phyloP scores from a whole-genome alignment of 139 green algal genomes.

The Ettlia oleoabundans region DNA sequence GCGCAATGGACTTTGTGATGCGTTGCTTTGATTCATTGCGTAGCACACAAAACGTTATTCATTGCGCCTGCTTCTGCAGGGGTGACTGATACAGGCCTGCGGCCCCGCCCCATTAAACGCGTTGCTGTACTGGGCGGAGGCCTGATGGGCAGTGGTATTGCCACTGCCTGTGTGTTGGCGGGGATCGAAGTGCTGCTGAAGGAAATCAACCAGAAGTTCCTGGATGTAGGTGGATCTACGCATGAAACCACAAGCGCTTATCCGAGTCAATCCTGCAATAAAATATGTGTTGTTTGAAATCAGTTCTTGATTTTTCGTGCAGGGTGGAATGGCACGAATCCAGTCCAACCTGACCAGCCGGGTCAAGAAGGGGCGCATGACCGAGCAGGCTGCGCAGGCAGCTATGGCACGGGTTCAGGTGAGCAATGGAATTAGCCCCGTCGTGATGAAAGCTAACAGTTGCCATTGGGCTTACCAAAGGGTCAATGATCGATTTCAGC shows the following conservation, averaged over 20 bases:
- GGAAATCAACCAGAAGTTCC: constrained; percentile 97
- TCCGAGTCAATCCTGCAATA: not conserved
- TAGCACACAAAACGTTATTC: not conserved
- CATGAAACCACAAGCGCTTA: too few relatives aligned
- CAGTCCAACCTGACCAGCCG: constrained; percentile 84
- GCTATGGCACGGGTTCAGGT: constrained; percentile 69
- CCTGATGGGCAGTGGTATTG: constrained; percentile 98
- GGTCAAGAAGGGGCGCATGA: constrained; percentile 95
- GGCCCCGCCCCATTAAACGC: constrained; percentile 73
- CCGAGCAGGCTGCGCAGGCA: constrained; percentile 56
- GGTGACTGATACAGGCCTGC: constrained; percentile 88
- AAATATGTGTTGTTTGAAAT: too few relatives aligned
- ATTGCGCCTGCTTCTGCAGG: constrained; percentile 53
- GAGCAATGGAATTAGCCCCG: not conserved
- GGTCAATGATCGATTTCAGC: too few relatives aligned
- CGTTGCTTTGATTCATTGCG: too few relatives aligned
- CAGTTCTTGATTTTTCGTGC: too few relatives aligned
- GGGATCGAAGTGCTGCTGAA: constrained; percentile 92
- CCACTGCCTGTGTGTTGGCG: constrained; percentile 81
- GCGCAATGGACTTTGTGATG: not conserved
- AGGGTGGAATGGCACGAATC: constrained; percentile 88
- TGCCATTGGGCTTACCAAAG: too few relatives aligned
- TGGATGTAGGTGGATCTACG: too few relatives aligned
- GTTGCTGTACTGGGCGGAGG: constrained; percentile 95
- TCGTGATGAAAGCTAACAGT: too few relatives aligned